Percentiles rank a stretch among this genome's conserved stretches.
These are phyloP conservation scores for Fomes fomentarius DNA, from an alignment of 1,284 basidiomycete species.

Conservation along the genomic window DNA sequence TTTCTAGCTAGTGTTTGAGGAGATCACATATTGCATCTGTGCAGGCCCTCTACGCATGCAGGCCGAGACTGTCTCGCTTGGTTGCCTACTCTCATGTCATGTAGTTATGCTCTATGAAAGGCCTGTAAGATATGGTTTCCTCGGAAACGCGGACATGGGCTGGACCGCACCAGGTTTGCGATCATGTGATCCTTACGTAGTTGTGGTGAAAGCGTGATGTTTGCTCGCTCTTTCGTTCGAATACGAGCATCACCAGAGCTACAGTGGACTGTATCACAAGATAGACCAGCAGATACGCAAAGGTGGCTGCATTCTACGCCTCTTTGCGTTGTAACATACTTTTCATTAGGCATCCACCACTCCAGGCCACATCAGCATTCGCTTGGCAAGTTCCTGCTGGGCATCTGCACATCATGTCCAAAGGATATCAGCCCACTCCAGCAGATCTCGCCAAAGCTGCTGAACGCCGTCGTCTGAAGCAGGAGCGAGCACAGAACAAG, in stretches of 20 bases:
- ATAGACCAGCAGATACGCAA: no score
- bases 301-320: no score
- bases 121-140: slow-evolving; percentile 16
- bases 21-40: slow-evolving; percentile 31
- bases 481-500: slow-evolving; percentile 29
- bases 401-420: slow-evolving; percentile 17
- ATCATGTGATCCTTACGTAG: slow-evolving; percentile 16
- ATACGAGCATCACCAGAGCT: no score
- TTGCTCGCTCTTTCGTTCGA: no score
- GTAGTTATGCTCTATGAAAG: slow-evolving; percentile 16
- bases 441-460: slow-evolving; percentile 60
- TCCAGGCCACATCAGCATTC: no score
- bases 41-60: slow-evolving; percentile 11
- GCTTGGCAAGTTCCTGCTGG: background rate
- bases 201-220: background rate
- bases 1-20: slow-evolving; percentile 21
- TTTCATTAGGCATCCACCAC: no score
- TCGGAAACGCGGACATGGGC: background rate
- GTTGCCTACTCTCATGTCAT: slow-evolving; percentile 15
- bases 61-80: slow-evolving; percentile 1
- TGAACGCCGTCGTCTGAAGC: slow-evolving; percentile 57
- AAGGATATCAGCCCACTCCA: slow-evolving; percentile 42
- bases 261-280: background rate
- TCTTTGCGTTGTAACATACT: slow-evolving; percentile 2
- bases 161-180: background rate